Conservation (phyloP, 2,329 filamentous ascomycete species). For the Microsporum ferrugineum region DNA sequence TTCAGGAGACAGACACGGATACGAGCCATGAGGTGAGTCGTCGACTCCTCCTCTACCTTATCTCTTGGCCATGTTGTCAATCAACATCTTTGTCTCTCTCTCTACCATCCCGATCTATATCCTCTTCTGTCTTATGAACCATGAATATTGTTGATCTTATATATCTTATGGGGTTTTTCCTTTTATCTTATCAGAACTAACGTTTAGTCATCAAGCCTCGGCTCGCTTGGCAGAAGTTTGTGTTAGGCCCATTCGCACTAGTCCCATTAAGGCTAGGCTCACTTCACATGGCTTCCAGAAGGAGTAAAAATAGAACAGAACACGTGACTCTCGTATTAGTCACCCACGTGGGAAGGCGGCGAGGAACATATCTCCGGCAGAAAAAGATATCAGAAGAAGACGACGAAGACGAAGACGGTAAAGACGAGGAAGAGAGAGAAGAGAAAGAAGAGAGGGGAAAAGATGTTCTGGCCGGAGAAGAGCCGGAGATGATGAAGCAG, state of each 20-base stretch:
- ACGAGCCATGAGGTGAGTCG: background rate
- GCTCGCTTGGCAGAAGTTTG: background rate
- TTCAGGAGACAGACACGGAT: background rate
- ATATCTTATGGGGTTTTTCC: background rate
- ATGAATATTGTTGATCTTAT: background rate
- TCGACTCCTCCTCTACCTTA: background rate
- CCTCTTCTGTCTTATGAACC: background rate
- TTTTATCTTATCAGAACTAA: background rate
- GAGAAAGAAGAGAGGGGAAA: background rate
- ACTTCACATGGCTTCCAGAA: slow-evolving; percentile 2
- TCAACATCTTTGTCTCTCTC: background rate
- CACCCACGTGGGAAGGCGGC: background rate
- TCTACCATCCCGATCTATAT: background rate
- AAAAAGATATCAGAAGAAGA: background rate
- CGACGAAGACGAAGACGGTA: background rate
- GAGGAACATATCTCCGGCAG: background rate
- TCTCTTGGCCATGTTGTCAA: background rate
- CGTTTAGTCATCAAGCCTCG: background rate
- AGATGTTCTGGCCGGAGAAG: background rate
- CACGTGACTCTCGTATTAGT: slow-evolving; percentile 2
- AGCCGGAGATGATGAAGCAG: background rate
- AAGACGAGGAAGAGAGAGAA: background rate
- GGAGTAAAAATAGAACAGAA: background rate
- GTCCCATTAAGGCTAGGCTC: background rate
- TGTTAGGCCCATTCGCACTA: background rate